Evolutionary conservation across 768 basidiomycete species (phyloP).

Genomic region (Rhizopogon rudus): DNA sequence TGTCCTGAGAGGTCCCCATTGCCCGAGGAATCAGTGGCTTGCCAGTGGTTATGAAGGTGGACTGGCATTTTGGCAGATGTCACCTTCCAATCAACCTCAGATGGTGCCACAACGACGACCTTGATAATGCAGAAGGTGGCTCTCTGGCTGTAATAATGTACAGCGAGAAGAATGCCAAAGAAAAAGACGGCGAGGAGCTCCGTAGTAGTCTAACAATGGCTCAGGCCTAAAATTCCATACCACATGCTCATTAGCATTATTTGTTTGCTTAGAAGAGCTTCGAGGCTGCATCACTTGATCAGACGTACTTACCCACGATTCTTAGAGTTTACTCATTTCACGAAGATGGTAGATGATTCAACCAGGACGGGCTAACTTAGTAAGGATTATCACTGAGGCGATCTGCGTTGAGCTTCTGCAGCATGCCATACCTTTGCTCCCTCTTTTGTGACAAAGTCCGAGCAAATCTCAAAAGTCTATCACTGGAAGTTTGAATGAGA

Average conservation of each 20-base stretch:
- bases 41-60: constrained; percentile 64
- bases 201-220: neutral
- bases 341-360: no score
- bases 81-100: neutral
- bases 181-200: neutral
- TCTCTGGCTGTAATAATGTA: neutral
- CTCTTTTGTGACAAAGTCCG: no score
- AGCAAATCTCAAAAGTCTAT: no score
- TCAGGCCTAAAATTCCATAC: neutral
- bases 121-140: neutral
- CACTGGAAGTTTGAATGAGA: no score
- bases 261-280: no score
- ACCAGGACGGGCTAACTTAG: no score
- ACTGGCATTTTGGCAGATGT: constrained; percentile 8
- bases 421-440: no score
- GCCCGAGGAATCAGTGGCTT: constrained; percentile 41
- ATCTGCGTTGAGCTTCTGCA: no score
- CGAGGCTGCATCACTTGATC: neutral
- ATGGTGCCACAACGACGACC: neutral
- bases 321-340: no score
- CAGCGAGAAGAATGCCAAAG: neutral
- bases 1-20: constrained; percentile 31
- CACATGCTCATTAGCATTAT: neutral
- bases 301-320: neutral
- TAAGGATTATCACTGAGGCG: no score